phyloP scores from a whole-genome alignment of 2,329 filamentous ascomycete species.

The Neophaeococcomyces mojaviensis region DNA sequence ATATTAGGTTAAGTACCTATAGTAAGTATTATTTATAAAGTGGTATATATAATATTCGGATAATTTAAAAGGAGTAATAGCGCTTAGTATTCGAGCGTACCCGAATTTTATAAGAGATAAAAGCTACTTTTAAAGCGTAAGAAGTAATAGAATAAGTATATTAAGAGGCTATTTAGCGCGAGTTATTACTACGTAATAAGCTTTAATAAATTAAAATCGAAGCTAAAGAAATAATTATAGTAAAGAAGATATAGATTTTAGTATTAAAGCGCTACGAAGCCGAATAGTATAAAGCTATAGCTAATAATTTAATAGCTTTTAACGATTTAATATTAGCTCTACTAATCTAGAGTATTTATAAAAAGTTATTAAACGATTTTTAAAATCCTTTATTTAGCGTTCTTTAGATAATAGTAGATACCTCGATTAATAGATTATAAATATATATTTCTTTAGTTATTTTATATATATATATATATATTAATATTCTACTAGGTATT shows the following conservation, averaged over 20 bases:
- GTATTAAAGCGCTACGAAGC: not conserved
- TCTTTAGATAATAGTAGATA: conserved; percentile 9
- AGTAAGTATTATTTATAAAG: not conserved
- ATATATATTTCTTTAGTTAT: too few species aligned
- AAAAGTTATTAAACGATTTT: not conserved
- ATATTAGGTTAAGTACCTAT: not conserved
- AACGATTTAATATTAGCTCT: too few species aligned
- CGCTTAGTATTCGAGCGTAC: not conserved
- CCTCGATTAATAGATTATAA: conserved; percentile 13
- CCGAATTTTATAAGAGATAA: not conserved
- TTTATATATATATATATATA: too few species aligned
- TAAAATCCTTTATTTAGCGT: not conserved
- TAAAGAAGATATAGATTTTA: not conserved
- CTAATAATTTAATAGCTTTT: too few species aligned
- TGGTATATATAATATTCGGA: not conserved
- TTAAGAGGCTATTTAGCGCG: too few species aligned
- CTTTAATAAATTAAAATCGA: not conserved
- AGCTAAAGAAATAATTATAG: not conserved
- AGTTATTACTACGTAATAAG: not conserved
- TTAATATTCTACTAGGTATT: too few species aligned
- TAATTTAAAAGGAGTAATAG: not conserved
- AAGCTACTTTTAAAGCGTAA: too few species aligned
- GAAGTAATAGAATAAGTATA: too few species aligned
- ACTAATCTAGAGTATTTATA: too few species aligned
- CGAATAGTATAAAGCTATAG: too few species aligned